Percentiles rank a stretch among this genome's conserved stretches.
Evolutionary conservation across 108 stramenopile species (phyloP).

Genomic region (Cyclotella cryptica): DNA sequence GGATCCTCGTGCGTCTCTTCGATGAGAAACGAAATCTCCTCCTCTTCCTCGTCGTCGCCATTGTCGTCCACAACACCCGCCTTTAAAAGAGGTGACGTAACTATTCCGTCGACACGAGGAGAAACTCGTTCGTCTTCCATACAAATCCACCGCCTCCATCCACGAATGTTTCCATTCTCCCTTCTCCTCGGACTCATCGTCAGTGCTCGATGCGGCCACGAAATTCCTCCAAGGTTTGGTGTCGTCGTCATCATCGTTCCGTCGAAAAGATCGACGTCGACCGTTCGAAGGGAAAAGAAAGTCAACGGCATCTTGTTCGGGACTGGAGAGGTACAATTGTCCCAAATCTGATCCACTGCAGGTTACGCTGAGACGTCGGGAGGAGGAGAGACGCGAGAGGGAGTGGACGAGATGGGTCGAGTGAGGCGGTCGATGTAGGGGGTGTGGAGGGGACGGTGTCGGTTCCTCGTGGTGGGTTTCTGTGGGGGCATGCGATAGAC

Average conservation of each 20-base stretch:
- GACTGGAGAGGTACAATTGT: slow-evolving; percentile 38
- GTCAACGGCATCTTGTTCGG: slow-evolving; percentile 19
- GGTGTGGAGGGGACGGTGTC: neutral
- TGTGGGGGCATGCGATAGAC: too few relatives aligned
- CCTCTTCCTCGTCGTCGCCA: too few relatives aligned
- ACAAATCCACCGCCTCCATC: slow-evolving; percentile 26
- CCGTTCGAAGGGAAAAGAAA: neutral
- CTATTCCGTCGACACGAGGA: slow-evolving; percentile 18
- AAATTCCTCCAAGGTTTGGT: neutral
- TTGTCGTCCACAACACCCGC: slow-evolving; percentile 16
- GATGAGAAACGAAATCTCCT: slow-evolving; percentile 19
- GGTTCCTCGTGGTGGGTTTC: neutral
- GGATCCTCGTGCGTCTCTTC: slow-evolving; percentile 20
- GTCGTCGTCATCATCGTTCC: neutral
- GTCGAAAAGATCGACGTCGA: neutral
- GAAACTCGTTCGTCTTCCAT: slow-evolving; percentile 19
- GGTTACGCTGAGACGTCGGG: slow-evolving; percentile 22
- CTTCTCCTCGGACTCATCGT: neutral
- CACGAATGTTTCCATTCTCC: slow-evolving; percentile 5
- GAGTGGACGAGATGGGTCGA: slow-evolving; percentile 14
- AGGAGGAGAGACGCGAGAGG: slow-evolving; percentile 20
- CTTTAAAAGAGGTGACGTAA: slow-evolving; percentile 32
- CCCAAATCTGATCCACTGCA: slow-evolving; percentile 34
- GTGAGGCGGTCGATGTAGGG: neutral
- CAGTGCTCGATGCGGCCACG: neutral